Evolutionary conservation across 345 rosid species (phyloP).

Genomic region (Aethionema arabicum): DNA sequence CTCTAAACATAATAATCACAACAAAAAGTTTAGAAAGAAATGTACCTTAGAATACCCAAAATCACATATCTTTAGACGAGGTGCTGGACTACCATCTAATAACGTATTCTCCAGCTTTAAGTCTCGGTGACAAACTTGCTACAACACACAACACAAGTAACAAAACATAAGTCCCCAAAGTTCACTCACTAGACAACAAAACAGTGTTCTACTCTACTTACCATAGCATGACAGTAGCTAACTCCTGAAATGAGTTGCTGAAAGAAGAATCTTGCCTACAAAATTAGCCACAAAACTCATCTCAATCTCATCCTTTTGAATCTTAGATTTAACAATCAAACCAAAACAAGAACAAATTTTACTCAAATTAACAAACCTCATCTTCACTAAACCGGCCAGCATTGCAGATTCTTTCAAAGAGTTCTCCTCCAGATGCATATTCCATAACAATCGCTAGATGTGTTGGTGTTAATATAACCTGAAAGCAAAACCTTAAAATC

Average conservation of each 20-base stretch:
- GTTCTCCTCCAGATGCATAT: slow-evolving; percentile 92
- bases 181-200: too few species aligned
- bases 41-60: slow-evolving; percentile 99
- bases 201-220: slow-evolving; percentile 28
- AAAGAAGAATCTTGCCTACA: slow-evolving; percentile 78
- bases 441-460: slow-evolving; percentile 86
- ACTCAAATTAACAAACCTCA: slow-evolving; percentile 47
- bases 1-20: background rate
- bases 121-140: slow-evolving; percentile 99
- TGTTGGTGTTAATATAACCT: slow-evolving; percentile 77
- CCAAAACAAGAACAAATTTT: background rate
- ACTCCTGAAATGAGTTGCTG: slow-evolving; percentile 91
- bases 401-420: slow-evolving; percentile 70
- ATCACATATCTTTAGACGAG: slow-evolving; percentile 94
- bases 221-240: slow-evolving; percentile 90
- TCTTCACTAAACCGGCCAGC: slow-evolving; percentile 95
- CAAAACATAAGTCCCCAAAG: background rate
- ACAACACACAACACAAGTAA: slow-evolving; percentile 18
- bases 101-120: slow-evolving; percentile 92
- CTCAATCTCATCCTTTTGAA: slow-evolving; percentile 12
- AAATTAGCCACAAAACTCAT: background rate
- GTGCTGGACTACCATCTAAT: slow-evolving; percentile 95
- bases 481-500: slow-evolving; percentile 14
- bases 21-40: background rate
- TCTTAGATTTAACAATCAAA: background rate